Base-by-base conservation (phyloP, 495 filamentous ascomycete genomes). In the Lepidopterella palustris region DNA sequence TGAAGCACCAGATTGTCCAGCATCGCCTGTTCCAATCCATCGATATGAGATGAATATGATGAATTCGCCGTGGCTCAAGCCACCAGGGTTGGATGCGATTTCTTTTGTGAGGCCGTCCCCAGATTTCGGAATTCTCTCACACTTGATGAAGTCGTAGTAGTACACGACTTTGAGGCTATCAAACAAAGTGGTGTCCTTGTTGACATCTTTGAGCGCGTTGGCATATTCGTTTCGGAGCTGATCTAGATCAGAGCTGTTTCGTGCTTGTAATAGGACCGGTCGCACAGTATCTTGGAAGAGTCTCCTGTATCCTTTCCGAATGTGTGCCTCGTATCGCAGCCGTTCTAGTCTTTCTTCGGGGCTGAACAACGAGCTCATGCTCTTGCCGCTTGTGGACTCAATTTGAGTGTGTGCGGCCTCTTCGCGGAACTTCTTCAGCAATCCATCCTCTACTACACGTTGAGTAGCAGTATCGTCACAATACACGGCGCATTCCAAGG, bases 301-400 rank as follows among this genome's bases (percentile, higher is more conserved):
- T 59, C 72, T 59, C 3, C 71, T 64, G 45, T 73, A 73, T 1
- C 51, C 54, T 48, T 68, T 72, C 11, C 71, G 60, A 20, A 72
- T 26, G 11, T 50, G 29, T 2, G 70, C 60, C 24, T 65, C 70
- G 42, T 47, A 47, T 15, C 42, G 42, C 20, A 47, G 42, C 5
- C 42, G 42, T 8, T 47, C 42, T 20, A 47, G 42, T 47, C 42
- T 47, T 47, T 47, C 42, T 47, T 20, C 42, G 20, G 42, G 42
- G 6, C 5, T 47, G 42, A 47, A 18, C 13, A 47, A 18, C 42
- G 20, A 23, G 18, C 31, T 45, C 42, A 18, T 32, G 23, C 29
- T 55, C 23, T 55, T 24, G 24, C n/a, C 23, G n/a, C 24, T 18
- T 40, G 59, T 32, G 21, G 31, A 9, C 6, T 50, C 25, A 56